Evolutionary conservation across 2,329 filamentous ascomycete species (phyloP), one percentile per base, ranked within the genome.

Genomic region (Elsinoe arachidis): DNA sequence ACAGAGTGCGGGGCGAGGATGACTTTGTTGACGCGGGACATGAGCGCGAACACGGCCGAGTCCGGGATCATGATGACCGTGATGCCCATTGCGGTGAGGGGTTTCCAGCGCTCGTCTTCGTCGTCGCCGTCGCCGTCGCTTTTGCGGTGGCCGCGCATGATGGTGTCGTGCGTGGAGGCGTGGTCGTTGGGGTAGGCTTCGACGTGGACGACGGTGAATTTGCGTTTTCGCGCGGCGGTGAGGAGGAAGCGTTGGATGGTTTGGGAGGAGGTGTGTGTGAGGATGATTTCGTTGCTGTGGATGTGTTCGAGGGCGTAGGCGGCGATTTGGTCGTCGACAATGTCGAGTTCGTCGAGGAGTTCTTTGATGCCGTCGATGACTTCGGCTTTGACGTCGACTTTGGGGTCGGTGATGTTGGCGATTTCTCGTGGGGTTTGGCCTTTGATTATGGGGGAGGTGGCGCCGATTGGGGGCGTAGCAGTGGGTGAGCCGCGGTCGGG

Each of bases 21-120:
- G 60, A 99, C 92, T 75, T 96, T 96, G 78, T 92, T 95, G 65
- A 96, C 89, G 60, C 87, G 84, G 7, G 91, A 88, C 88, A 99
- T 97, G 66, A 97, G 88, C 1, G 91, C 90, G 74, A 91, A 95
- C 56, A 95, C 81, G 9, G 90, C 88, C 6, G 85, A 86, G 71
- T 95, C 91, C 43, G 89, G 84, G 57, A 97, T 85, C 60, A 88
- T 81, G 64, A 96, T 87, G 41, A 95, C 87, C 1, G 83, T 86
- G 57, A 95, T 87, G 23, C 91, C 91, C 35, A 85, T 82, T 1
- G 85, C 81, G 3, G 82, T 84, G 59, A 97, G 79, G 49, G 90
- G 85, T 72, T 93, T 95, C 82, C 72, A 96, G 81, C 49, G 79
- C 73, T 70, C 72, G 41, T 76, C 75, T 68, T 78, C 75, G n/a